Evolutionary conservation across 495 filamentous ascomycete genomes (phyloP), one percentile per base, ranked within the genome.

Genomic region (Cercophora samala): DNA sequence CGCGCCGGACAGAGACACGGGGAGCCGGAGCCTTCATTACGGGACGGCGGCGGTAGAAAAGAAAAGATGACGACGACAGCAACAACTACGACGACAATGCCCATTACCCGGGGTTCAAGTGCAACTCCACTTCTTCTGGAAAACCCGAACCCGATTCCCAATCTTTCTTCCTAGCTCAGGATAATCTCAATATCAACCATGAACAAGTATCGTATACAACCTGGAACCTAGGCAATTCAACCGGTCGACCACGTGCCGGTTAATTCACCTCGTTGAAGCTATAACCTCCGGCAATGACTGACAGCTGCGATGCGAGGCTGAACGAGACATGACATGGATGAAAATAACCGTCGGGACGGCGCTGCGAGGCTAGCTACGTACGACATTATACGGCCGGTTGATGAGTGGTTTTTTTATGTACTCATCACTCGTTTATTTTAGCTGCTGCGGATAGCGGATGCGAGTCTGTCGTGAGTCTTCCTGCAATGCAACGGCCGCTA

Each of bases 341-440:
- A 60, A 65, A 66, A 66, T 64, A 69, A 42, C 60, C 68, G 68
- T 69, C 64, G 68, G 64, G 60, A 69, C 64, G 64, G 60, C 51
- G 60, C 18, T 66, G 67, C 67, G 61, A 52, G 32, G 61, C 58
- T 56, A 46, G 37, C 37, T 46, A 46, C 37, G 9, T 46, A 46
- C 37, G 37, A 46, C 25, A 19, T 26, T 17, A 29, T 29, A 61
- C 23, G 59, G 24, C 53, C 53, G 53, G 53, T 56, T 56, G 53
- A 37, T 25, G 22, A 8, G 22, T 59, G 21, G 17, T 23, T 6
- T 59, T 46, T 46, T 46, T 46, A n/a, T n/a, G n/a, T n/a, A n/a
- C n/a, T 17, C 2, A 5, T 46, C 37, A 17, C 37, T 46, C 37
- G 37, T 46, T 46, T 46, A 17, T 46, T 18, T 46, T 46, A 46